Base-by-base conservation (phyloP, 345 rosid species). In the Populus deltoides region DNA sequence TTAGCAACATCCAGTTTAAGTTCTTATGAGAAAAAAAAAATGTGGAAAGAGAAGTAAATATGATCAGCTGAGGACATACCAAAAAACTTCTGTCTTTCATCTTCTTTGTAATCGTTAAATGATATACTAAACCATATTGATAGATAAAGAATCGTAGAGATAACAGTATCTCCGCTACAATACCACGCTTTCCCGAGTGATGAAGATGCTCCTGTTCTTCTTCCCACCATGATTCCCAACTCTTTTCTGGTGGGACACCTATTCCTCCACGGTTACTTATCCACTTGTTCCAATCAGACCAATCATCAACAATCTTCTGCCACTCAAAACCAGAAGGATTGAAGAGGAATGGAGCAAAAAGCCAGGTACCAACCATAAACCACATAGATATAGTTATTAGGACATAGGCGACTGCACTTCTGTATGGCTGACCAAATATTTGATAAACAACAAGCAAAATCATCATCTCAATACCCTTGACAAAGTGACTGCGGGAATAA, bases 161-260 rank as follows among this genome's bases (percentile, higher is more conserved):
- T 76, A 97, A 87, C 83, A 94, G 61, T 71, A 97, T 97, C 92
- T 97, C 99, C 20, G 92, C 95, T 35, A 90, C 45, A 76, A 94
- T 86, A 71, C 99, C 99, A 62, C 99, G 99, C 82, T 86, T 91
- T 76, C 99, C 99, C 25, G 99, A 97, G 84, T 85, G 77, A 33
- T 68, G 92, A 65, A 97, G 92, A 89, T 97, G 99, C 71, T 93
- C 98, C 80, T 94, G 97, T 84, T 97, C 99, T 83, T 97, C 97
- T 73, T 97, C 99, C 99, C 99, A 97, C 99, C 99, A 97, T 2
- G 99, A 97, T 80, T 97, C 99, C 99, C 99, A 97, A 82, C 99
- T 94, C 80, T 97, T 97, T 79, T 91, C 98, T 41, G 99, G 89
- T 2, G 94, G 94, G 24, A 97, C 99, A 82, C 99, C 99, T 29